A percentile compares a stretch with the other conserved stretches of the same genome.
phyloP scores from a whole-genome alignment of 441 rosid genomes.

The Adansonia madagascariensis region DNA sequence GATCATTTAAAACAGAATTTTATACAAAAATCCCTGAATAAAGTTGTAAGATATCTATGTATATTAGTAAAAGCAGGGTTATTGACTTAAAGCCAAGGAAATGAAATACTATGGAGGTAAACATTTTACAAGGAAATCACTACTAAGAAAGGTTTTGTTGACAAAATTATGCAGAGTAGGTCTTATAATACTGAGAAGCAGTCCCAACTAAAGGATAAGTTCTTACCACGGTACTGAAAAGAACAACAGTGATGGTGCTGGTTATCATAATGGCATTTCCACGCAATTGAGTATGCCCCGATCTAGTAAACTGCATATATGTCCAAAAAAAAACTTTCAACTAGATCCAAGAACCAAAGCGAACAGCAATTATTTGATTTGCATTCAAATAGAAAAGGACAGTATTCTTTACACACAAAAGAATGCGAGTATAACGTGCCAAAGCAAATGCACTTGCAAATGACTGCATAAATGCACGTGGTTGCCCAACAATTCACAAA shows the following conservation, averaged over 20 bases:
- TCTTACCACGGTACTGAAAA: slow-evolving; percentile 53
- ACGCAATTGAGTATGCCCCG: background rate
- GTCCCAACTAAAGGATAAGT: background rate
- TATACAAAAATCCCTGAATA: background rate
- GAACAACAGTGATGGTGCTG: slow-evolving; percentile 10
- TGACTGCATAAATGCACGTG: background rate
- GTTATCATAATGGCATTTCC: slow-evolving; percentile 21
- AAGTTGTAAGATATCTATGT: background rate
- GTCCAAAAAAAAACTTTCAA: background rate
- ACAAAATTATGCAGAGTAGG: background rate
- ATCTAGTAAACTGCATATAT: background rate
- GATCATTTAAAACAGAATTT: slow-evolving; percentile 39
- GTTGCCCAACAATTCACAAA: background rate
- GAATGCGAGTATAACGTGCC: background rate
- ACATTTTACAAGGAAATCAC: background rate
- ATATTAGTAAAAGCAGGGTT: background rate
- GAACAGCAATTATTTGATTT: background rate
- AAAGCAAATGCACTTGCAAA: background rate
- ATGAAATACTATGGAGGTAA: background rate
- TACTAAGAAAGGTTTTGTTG: background rate
- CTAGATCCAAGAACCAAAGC: background rate
- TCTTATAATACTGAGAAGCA: background rate
- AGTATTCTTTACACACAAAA: background rate
- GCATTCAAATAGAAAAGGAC: background rate
- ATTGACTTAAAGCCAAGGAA: background rate